phyloP scores from a whole-genome alignment of 169 alveolate genomes.

The Plasmodium fragile region DNA sequence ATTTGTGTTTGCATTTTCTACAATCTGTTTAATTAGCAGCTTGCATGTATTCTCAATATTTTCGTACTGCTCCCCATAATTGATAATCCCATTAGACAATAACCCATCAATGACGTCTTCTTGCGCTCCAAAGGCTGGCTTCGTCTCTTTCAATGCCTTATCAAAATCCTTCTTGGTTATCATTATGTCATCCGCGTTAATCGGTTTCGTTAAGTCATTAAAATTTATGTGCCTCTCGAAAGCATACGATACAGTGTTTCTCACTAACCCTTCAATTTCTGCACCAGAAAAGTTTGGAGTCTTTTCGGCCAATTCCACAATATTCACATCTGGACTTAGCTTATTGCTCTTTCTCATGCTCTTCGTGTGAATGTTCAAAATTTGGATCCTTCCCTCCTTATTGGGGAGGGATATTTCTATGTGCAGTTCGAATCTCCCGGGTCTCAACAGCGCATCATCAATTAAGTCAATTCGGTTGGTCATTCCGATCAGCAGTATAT shows the following conservation, averaged over 20 bases:
- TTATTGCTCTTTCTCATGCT: slow-evolving; percentile 88
- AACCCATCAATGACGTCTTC: slow-evolving; percentile 81
- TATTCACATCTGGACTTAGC: slow-evolving; percentile 92
- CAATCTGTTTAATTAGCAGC: slow-evolving; percentile 83
- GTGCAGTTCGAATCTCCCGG: slow-evolving; percentile 99
- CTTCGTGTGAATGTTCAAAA: slow-evolving; percentile 98
- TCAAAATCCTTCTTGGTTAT: slow-evolving; percentile 93
- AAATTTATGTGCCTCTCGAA: slow-evolving; percentile 92
- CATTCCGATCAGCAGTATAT: slow-evolving; percentile 98
- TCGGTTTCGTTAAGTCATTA: slow-evolving; percentile 86
- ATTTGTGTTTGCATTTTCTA: slow-evolving; percentile 90
- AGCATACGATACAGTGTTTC: slow-evolving; percentile 96
- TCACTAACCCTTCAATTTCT: slow-evolving; percentile 97
- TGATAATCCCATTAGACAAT: slow-evolving; percentile 92
- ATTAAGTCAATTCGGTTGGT: slow-evolving; percentile 98
- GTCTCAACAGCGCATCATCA: slow-evolving; percentile 99
- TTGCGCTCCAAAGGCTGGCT: slow-evolving; percentile 97
- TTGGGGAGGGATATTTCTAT: slow-evolving; percentile 99
- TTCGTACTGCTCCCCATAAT: slow-evolving; percentile 92
- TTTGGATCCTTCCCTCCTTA: slow-evolving; percentile 97
- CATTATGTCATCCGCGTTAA: slow-evolving; percentile 86
- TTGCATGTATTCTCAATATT: slow-evolving; percentile 87
- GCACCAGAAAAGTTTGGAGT: slow-evolving; percentile 99
- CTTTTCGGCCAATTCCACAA: slow-evolving; percentile 91
- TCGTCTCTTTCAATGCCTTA: slow-evolving; percentile 95